Conservation (phyloP, 2,329 filamentous ascomycete genomes). For the Xylariaceae sp. region DNA sequence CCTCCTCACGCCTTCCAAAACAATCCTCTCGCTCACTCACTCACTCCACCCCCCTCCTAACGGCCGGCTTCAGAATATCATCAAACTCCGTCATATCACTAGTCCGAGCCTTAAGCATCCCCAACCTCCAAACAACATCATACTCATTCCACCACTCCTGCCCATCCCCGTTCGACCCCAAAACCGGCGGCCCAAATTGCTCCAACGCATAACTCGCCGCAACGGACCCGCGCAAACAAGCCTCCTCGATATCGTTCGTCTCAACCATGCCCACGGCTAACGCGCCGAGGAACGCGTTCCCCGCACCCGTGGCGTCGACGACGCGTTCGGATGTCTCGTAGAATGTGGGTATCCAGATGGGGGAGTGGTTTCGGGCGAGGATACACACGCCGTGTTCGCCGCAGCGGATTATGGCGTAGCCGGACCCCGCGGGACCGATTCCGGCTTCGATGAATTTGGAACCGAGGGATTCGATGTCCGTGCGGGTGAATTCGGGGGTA, state of each 20-base stretch:
- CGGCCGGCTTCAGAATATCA: no score
- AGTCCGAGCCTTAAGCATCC: neutral
- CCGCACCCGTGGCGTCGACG: conserved; percentile 10
- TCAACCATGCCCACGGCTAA: conserved; percentile 11
- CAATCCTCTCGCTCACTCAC: no score
- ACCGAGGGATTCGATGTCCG: conserved; percentile 2
- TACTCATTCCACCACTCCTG: conserved; percentile 10
- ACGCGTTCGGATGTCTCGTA: neutral
- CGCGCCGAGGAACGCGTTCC: conserved; percentile 12
- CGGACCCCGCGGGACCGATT: conserved; percentile 1
- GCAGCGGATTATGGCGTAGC: conserved; percentile 4
- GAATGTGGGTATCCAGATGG: conserved; percentile 13
- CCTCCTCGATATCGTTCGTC: conserved; percentile 3
- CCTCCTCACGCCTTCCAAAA: no score
- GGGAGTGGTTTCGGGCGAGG: neutral
- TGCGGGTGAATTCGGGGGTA: conserved; percentile 3
- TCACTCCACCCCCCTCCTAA: no score
- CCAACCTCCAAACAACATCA: conserved; percentile 3
- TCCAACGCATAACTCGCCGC: conserved; percentile 14
- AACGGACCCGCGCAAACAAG: neutral
- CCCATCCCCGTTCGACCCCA: neutral
- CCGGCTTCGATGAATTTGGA: neutral
- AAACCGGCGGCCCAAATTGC: conserved; percentile 10
- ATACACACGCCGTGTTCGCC: conserved; percentile 12
- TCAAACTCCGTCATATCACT: no score